Evolutionary conservation across 1,284 basidiomycete genomes (phyloP).

Genomic region (Trichosporon faecale): DNA sequence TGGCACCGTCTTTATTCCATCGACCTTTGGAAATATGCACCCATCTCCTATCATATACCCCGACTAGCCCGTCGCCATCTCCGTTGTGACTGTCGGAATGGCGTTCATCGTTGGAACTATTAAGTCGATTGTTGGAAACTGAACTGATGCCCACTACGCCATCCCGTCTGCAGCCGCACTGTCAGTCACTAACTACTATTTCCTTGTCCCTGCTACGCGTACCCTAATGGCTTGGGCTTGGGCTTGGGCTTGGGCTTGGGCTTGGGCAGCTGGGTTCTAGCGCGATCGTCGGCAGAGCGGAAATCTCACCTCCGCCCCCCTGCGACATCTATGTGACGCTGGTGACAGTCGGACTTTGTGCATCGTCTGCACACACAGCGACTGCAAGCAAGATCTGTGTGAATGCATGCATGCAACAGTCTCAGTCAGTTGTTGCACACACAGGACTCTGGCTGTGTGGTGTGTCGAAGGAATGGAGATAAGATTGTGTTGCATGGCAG

Average conservation of each 20-base stretch:
- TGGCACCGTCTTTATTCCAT: constrained; percentile 11
- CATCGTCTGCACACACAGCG: neutral
- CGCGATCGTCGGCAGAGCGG: neutral
- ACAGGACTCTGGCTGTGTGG: neutral
- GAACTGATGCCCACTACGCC: neutral
- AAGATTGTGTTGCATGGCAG: neutral
- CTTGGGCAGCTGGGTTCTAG: neutral
- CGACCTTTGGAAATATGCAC: neutral
- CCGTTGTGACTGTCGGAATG: neutral
- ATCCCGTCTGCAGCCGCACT: no score
- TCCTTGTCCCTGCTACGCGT: neutral
- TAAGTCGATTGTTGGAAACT: neutral
- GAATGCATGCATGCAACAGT: neutral
- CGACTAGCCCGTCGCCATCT: neutral
- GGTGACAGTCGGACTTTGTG: neutral
- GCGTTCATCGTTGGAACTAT: neutral
- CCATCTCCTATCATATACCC: neutral
- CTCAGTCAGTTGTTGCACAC: neutral
- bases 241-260: no score
- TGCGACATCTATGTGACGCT: neutral
- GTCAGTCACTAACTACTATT: neutral
- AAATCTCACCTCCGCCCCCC: constrained; percentile 2
- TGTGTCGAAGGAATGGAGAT: neutral
- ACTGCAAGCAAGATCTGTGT: no score
- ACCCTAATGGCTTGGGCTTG: no score